Base-by-base conservation (phyloP, 2,329 filamentous ascomycete species). In the Allantophomopsis cytisporea region DNA sequence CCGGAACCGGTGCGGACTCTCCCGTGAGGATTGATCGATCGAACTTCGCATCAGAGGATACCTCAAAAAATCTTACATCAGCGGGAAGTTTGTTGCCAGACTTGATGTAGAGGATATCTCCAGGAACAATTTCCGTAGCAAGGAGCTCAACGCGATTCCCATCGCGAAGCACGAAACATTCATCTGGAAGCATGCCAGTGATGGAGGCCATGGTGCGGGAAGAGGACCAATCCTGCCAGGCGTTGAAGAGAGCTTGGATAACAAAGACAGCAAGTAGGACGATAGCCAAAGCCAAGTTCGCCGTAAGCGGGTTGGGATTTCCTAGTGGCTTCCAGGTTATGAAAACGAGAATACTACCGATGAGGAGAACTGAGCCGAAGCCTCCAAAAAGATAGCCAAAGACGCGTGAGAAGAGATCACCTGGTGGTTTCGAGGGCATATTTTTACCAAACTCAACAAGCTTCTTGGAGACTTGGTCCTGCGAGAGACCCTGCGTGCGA, bases 151-250 rank as follows among this genome's bases (percentile, higher is more conserved):
- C 50, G 43, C 69, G 61, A 4, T 55, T 50, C 2, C 73, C 68
- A 42, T 81, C 69, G 15, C 81, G 72, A 5, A 80, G 57, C 6
- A 80, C 68, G 15, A 76, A 61, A 48, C 76, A 83, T 41, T 76
- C 66, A 46, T 83, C 80, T 0, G 82, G 81, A 10, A 87, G 64
- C 80, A 86, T 82, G 15, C 69, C 76, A 38, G 76, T 81, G 54
- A 86, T 86, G 0, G 78, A 83, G 14, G 74, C 71, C 82, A 86
- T 86, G 41, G 84, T 80, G 4, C 75, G 20, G 14, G 73, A 79
- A 1, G 78, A 80, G 2, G 79, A 83, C 71, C 80, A 86, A 53
- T 86, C 81, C 50, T 77, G 73, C 62, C 68, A 79, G 53, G 70
- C 69, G 50, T 75, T 76, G 59, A 84, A 85, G 2, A 62, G 69